Evolutionary conservation across 257 asterid species (phyloP), one percentile per base, ranked within the genome.

Genomic region (Coffea canephora): DNA sequence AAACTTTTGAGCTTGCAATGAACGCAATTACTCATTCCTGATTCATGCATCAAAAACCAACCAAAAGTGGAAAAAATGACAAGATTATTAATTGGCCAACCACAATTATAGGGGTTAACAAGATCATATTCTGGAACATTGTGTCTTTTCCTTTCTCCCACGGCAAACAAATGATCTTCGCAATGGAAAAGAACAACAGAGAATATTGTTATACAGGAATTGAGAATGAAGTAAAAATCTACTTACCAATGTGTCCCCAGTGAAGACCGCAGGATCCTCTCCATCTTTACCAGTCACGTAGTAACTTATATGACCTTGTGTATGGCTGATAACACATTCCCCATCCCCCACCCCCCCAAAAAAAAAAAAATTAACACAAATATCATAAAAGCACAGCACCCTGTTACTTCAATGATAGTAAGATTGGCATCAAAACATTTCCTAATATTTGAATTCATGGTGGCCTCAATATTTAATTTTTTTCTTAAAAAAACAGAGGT

Each of bases 171-270:
- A 70, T 55, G 55, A 54, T 50, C 39, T 57, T 34, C 11, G n/a
- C 23, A 3, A 39, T 14, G 43, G 21, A 14, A 69, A 27, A 54
- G 21, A 39, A 41, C 23, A 21, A 21, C 31, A 61, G 16, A 61
- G n/a, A 61, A 23, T 23, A 21, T 36, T 39, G 23, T 52, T 4
- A 55, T 21, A 55, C 43, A 55, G 0, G 15, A 54, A 12, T 21
- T 16, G 45, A 71, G 49, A 59, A 66, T 39, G 46, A 70, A 45
- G n/a, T 55, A 55, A 23, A 61, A 21, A 15, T 54, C 14, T 31
- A 83, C 97, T 87, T 84, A 96, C 98, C 97, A 96, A 65, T 77
- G 99, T 94, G 84, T 96, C 99, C 54, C 99, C 97, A 19, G 99
- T 96, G 84, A 96, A 96, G 74, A 96, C 97, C 45, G 96, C 96